These are phyloP conservation scores for Trichoderma semiorbis DNA, from an alignment of 2,329 filamentous ascomycete species.

Conservation along the genomic window DNA sequence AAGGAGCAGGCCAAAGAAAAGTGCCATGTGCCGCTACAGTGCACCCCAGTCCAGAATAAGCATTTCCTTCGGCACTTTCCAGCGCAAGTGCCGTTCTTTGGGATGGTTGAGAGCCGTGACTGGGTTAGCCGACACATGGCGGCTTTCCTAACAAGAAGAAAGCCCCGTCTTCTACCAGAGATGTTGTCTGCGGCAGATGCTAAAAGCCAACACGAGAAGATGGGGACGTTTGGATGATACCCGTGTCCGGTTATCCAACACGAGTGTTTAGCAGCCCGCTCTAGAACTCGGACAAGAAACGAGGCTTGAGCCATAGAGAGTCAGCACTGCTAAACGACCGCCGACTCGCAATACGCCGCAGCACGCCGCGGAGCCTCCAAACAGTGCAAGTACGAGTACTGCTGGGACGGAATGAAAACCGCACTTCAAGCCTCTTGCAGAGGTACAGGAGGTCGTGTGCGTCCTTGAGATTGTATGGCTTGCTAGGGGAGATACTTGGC, in stretches of 20 bases:
- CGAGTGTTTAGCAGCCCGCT: not conserved
- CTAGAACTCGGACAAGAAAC: not conserved
- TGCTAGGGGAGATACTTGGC: not conserved
- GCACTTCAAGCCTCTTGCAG: not conserved
- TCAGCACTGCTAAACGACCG: not conserved
- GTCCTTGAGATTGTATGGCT: not conserved
- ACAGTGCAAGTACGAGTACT: not conserved
- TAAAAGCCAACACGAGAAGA: not conserved
- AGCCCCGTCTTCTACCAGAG: not conserved
- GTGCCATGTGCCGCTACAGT: not conserved
- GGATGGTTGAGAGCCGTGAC: not conserved
- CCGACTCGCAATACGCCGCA: not conserved
- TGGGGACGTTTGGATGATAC: not conserved
- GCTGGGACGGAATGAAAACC: constrained; percentile 1
- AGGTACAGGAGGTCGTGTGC: not conserved
- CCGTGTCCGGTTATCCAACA: not conserved
- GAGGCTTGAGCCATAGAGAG: not conserved
- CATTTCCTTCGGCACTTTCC: constrained; percentile 12
- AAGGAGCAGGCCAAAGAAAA: not conserved
- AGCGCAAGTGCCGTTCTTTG: constrained; percentile 11
- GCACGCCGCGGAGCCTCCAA: not conserved
- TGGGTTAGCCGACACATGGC: not conserved
- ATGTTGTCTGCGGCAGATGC: not conserved
- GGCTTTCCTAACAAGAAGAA: not conserved
- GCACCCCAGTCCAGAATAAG: not conserved